A percentile compares a stretch with the other conserved stretches of the same genome.
These are phyloP conservation scores for Seiridium cupressi DNA, from an alignment of 2,329 filamentous ascomycete species.

Conservation along the genomic window DNA sequence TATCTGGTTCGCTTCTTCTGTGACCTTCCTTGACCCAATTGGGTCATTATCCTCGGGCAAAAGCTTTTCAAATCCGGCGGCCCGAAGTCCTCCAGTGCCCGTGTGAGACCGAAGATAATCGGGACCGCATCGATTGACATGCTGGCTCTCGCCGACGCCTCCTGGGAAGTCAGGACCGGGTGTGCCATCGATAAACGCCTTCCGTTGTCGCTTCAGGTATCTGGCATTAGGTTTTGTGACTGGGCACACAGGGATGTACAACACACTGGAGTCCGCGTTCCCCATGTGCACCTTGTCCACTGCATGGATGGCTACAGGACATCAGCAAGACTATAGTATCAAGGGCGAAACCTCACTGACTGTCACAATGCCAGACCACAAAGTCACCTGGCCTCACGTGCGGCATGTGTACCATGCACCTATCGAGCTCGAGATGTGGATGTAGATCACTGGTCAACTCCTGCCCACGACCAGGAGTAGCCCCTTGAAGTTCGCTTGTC, in stretches of 20 bases:
- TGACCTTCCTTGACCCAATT: slow-evolving; percentile 33
- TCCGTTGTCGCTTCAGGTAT: slow-evolving; percentile 69
- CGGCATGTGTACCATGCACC: slow-evolving; percentile 72
- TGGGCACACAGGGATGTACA: slow-evolving; percentile 88
- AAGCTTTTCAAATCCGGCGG: slow-evolving; percentile 45
- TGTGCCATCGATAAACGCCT: slow-evolving; percentile 67
- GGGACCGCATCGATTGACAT: slow-evolving; percentile 44
- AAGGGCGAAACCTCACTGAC: slow-evolving; percentile 30
- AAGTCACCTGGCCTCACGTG: slow-evolving; percentile 70
- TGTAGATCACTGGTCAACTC: slow-evolving; percentile 65
- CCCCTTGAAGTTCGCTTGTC: slow-evolving; percentile 65
- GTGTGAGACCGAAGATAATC: slow-evolving; percentile 32
- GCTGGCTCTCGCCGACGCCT: slow-evolving; percentile 63
- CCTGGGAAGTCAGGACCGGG: slow-evolving; percentile 72
- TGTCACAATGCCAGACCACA: slow-evolving; percentile 82
- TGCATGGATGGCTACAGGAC: slow-evolving; percentile 61
- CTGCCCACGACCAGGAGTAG: slow-evolving; percentile 65
- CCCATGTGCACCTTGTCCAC: slow-evolving; percentile 80
- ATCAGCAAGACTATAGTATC: background rate
- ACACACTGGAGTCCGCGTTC: slow-evolving; percentile 70
- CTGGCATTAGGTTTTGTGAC: slow-evolving; percentile 71
- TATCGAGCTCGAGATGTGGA: slow-evolving; percentile 65
- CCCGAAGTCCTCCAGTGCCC: slow-evolving; percentile 32
- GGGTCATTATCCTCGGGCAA: slow-evolving; percentile 20
- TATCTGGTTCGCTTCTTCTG: slow-evolving; percentile 40